These are phyloP conservation scores for Xanthoconium purpureum DNA, from an alignment of 768 basidiomycete species.

Conservation along the genomic window DNA sequence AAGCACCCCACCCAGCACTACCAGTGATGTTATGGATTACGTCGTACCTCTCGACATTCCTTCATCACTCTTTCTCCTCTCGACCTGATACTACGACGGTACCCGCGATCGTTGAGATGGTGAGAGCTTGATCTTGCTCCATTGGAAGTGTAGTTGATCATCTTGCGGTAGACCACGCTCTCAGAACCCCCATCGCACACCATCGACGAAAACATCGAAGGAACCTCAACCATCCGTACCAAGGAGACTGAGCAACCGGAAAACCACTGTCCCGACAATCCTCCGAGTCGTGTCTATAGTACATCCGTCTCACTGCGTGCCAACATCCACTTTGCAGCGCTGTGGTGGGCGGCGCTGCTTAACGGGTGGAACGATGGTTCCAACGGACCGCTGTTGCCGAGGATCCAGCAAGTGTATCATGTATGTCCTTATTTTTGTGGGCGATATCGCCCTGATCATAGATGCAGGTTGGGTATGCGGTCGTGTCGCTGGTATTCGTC, in stretches of 20 bases:
- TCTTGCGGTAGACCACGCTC: neutral
- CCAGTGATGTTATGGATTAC: too few relatives aligned
- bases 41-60: too few relatives aligned
- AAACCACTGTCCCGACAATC: neutral
- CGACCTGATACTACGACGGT: too few relatives aligned
- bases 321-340: conserved; percentile 5
- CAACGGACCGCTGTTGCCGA: conserved; percentile 7
- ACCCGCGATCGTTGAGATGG: neutral
- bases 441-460: neutral
- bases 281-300: neutral
- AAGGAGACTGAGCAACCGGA: neutral
- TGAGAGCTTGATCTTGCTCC: neutral
- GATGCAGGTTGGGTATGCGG: conserved; percentile 42
- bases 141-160: neutral
- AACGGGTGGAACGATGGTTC: conserved; percentile 11
- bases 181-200: neutral
- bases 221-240: neutral
- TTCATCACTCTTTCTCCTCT: too few relatives aligned
- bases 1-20: too few relatives aligned
- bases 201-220: neutral
- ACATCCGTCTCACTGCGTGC: neutral
- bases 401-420: conserved; percentile 7
- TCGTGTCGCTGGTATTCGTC: conserved; percentile 59
- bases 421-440: neutral
- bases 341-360: conserved; percentile 4